Conservation (phyloP, 495 filamentous ascomycete species). For the Margaritispora aquatica region DNA sequence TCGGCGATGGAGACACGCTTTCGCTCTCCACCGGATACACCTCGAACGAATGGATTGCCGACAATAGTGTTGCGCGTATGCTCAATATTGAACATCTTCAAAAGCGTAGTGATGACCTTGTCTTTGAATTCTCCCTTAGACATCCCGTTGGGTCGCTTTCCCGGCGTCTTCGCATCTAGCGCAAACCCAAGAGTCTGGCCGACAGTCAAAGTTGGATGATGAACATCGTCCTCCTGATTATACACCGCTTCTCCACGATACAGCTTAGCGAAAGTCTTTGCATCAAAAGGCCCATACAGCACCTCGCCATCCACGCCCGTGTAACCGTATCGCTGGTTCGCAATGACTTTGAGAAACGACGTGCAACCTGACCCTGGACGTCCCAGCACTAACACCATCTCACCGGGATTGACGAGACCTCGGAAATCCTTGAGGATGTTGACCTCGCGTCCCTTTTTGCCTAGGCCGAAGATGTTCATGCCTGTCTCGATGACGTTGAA, state of each 20-base stretch:
- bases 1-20: conserved; percentile 74
- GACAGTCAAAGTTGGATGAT: conserved; percentile 62
- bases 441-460: conserved; percentile 23
- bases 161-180: conserved; percentile 32
- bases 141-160: conserved; percentile 29
- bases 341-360: conserved; percentile 64
- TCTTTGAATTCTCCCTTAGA: conserved; percentile 21
- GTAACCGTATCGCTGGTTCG: conserved; percentile 60
- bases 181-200: conserved; percentile 62
- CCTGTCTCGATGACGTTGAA: conserved; percentile 59
- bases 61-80: conserved; percentile 71
- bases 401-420: conserved; percentile 38
- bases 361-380: conserved; percentile 67
- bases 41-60: conserved; percentile 59
- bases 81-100: conserved; percentile 64
- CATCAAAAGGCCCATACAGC: conserved; percentile 55
- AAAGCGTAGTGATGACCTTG: conserved; percentile 22
- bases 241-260: conserved; percentile 63
- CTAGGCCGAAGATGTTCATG: conserved; percentile 41
- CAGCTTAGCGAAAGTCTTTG: conserved; percentile 50
- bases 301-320: conserved; percentile 57
- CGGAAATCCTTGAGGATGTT: conserved; percentile 57
- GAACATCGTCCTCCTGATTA: conserved; percentile 56
- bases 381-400: conserved; percentile 63
- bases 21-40: conserved; percentile 68